Conservation (phyloP, 495 filamentous ascomycete species). For the Daldinia bambusicola region DNA sequence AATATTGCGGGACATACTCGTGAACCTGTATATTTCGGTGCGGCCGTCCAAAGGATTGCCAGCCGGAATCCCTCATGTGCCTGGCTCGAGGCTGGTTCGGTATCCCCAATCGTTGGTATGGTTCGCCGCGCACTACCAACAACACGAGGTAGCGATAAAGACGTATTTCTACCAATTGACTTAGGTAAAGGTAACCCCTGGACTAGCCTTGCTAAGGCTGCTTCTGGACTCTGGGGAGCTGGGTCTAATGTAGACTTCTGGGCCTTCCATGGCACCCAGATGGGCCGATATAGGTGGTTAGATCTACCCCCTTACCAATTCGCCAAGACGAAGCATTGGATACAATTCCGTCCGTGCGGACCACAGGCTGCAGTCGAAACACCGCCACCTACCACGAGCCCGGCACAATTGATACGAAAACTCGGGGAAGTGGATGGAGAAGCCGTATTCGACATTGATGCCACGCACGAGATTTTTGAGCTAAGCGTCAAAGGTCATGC, state of each 20-base stretch:
- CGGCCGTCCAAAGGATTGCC: slow-evolving; percentile 48
- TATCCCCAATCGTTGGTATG: slow-evolving; percentile 51
- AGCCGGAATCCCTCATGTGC: slow-evolving; percentile 39
- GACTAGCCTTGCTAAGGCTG: slow-evolving; percentile 36
- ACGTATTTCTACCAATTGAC: slow-evolving; percentile 16
- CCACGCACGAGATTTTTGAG: slow-evolving; percentile 20
- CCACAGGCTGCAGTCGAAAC: slow-evolving; percentile 18
- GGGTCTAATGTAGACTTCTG: slow-evolving; percentile 36
- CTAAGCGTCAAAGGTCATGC: slow-evolving; percentile 28
- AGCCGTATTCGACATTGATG: slow-evolving; percentile 27
- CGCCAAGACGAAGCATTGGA: slow-evolving; percentile 53
- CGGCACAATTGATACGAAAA: slow-evolving; percentile 10
- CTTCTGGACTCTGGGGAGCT: slow-evolving; percentile 43
- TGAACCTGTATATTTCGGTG: slow-evolving; percentile 50
- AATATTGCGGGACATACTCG: slow-evolving; percentile 47
- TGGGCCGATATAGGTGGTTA: slow-evolving; percentile 45
- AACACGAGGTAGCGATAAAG: slow-evolving; percentile 6
- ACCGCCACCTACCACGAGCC: slow-evolving; percentile 10
- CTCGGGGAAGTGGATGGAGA: slow-evolving; percentile 40
- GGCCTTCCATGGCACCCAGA: slow-evolving; percentile 33
- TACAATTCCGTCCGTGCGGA: slow-evolving; percentile 27
- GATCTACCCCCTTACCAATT: slow-evolving; percentile 67
- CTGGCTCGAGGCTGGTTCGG: slow-evolving; percentile 54
- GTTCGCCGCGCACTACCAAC: slow-evolving; percentile 22
- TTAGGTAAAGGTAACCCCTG: slow-evolving; percentile 22